Conservation (phyloP, 2,329 filamentous ascomycete species). For the Furcasterigmium furcatum region DNA sequence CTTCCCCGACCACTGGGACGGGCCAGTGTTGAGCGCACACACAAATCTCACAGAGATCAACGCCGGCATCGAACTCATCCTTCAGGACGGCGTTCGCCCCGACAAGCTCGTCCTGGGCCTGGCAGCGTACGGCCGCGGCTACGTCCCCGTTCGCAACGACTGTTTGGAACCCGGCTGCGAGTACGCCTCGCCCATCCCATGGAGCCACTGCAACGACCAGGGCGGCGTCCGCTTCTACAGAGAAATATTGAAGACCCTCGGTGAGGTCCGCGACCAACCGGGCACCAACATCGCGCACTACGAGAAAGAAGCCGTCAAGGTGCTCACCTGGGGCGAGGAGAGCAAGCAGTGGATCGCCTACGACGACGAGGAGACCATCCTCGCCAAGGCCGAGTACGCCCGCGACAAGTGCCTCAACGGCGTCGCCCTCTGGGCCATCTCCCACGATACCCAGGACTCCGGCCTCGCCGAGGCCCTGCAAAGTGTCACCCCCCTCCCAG, state of each 20-base stretch:
- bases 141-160: conserved; percentile 16
- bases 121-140: conserved; percentile 40
- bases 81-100: conserved; percentile 39
- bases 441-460: too few relatives aligned
- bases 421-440: conserved; percentile 25
- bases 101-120: conserved; percentile 38
- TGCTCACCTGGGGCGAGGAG: conserved; percentile 22
- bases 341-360: conserved; percentile 5
- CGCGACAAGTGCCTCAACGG: conserved; percentile 21
- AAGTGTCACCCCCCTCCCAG: too few relatives aligned
- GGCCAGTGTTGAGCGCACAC: conserved; percentile 22
- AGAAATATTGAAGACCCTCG: conserved; percentile 27
- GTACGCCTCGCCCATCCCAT: conserved; percentile 18
- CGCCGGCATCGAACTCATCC: conserved; percentile 38
- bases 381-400: conserved; percentile 25
- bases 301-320: conserved; percentile 23
- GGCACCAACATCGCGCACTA: conserved; percentile 5
- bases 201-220: conserved; percentile 22
- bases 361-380: conserved; percentile 28
- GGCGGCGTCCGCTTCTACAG: conserved; percentile 21
- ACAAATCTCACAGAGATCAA: conserved; percentile 47
- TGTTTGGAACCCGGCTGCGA: conserved; percentile 24
- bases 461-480: too few relatives aligned
- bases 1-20: too few relatives aligned
- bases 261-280: not conserved